Base-by-base conservation (phyloP, 2,329 filamentous ascomycete genomes). In the Aureobasidium musti region DNA sequence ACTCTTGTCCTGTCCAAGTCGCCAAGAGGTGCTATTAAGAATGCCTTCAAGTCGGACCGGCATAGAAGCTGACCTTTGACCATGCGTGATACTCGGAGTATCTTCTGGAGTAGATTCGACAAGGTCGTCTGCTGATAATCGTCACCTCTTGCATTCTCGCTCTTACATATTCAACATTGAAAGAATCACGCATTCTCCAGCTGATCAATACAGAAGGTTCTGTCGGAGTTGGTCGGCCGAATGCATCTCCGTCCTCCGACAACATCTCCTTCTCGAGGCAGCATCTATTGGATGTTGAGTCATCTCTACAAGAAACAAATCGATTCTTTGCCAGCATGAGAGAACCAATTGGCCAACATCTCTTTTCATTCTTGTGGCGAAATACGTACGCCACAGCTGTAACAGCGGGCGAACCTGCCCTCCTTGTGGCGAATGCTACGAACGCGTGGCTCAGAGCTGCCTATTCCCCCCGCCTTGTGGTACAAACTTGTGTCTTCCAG, bases 361-460 rank as follows among this genome's bases (percentile, higher is more conserved):
- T 5, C 17, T 17, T 11, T 45, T 3, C 33, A 13, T 7, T 26
- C 6, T 2, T 43, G 37, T 43, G n/a, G 52, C 35, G 30, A 54
- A 37, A 19, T 37, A 23, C n/a, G 21, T 23, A 59, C 57, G 57
- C 57, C 57, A 61, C 57, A 61, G 37, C 53, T 37, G 54, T 6
- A 6, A 10, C 37, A 28, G 17, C 54, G 54, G 54, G 4, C 53
- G 53, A 57, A 28, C 45, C 14, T 28, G 53, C 53, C 53, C 59
- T 50, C 33, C 21, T 10, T 64, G 61, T 66, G 64, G 64, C 64
- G 45, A 66, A 49, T 23, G 43, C n/a, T 21, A 43, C 50, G 41
- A 30, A 66, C 63, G 53, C 53, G 63, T 66, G 53, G 63, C 63
- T 66, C 26, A 56, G 53, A 30, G 53, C 19, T 59, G 64, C 64